Evolutionary conservation across 768 basidiomycete species (phyloP).

Genomic region (Calvatia gigantea): DNA sequence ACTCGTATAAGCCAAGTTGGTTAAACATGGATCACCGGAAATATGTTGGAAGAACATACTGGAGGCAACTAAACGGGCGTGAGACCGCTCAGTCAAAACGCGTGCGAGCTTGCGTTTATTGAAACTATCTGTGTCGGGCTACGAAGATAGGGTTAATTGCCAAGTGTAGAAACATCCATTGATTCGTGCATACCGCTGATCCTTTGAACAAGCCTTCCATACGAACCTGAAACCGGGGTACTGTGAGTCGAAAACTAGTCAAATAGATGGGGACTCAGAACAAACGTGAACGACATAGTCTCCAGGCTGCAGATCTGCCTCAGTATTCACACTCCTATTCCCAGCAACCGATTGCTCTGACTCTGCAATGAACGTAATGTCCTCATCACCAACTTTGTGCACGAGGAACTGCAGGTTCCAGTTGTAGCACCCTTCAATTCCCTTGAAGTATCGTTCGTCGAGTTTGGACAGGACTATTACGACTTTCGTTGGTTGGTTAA

Average conservation of each 20-base stretch:
- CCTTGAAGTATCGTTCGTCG: too few species aligned
- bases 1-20: not conserved
- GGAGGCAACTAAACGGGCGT: conserved; percentile 27
- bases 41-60: conserved; percentile 19
- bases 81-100: conserved; percentile 24
- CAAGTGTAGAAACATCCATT: too few species aligned
- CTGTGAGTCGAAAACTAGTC: not conserved
- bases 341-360: conserved; percentile 23
- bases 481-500: too few species aligned
- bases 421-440: conserved; percentile 30
- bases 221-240: not conserved
- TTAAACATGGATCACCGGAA: not conserved
- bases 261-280: not conserved
- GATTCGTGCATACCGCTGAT: not conserved
- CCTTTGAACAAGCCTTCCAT: not conserved
- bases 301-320: conserved; percentile 32
- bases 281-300: conserved; percentile 38
- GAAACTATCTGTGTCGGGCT: not conserved
- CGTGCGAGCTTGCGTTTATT: conserved; percentile 26
- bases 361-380: conserved; percentile 20
- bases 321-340: conserved; percentile 31
- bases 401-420: conserved; percentile 45
- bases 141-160: too few species aligned
- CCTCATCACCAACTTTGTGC: conserved; percentile 33
- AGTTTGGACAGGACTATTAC: too few species aligned